Evolutionary conservation across 169 alveolate species (phyloP), one percentile per base, ranked within the genome.

Genomic region (Haemoproteus tartakovskyi): DNA sequence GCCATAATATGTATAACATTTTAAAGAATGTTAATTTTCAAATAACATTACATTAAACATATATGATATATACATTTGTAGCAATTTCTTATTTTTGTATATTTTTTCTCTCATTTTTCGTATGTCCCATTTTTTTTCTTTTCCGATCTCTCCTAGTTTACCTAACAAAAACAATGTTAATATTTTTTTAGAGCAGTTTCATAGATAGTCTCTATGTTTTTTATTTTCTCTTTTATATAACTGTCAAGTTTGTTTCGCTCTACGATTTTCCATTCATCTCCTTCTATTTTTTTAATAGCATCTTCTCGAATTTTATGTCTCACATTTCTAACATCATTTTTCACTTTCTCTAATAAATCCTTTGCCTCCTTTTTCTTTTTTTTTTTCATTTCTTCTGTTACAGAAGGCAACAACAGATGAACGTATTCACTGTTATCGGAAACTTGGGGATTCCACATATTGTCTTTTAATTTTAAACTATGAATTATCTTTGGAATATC

Each of bases 311-410:
- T 52, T 59, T 59, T 51, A 33, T 67, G 48, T 0, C 82, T 36
- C n/a, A 67, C 5, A 67, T 41, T 67, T 30, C 82, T 57, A 14
- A 67, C 11, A 59, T 67, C 82, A 27, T 26, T 37, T 67, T 67
- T 67, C 2, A 52, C 45, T 33, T 67, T 67, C 16, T 67, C 82
- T 36, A 67, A 67, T 12, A 67, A 24, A 30, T 67, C 82, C 27
- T 67, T 67, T 18, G 82, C 82, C 43, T 67, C 82, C 43, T 67
- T 67, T 30, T 59, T 67, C 29, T 67, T 67, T 47, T 67, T 67
- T 30, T 54, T 41, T 33, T 67, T 67, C 3, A 52, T 30, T 5
- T 67, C 82, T 33, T 67, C 47, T 5, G 82, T 52, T 36, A 67
- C 47, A 33, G 82, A 61, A n/a, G 67, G 74, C 8, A 67, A 54